phyloP scores from a whole-genome alignment of 306 rosid genomes.

The Albizia julibrissin region DNA sequence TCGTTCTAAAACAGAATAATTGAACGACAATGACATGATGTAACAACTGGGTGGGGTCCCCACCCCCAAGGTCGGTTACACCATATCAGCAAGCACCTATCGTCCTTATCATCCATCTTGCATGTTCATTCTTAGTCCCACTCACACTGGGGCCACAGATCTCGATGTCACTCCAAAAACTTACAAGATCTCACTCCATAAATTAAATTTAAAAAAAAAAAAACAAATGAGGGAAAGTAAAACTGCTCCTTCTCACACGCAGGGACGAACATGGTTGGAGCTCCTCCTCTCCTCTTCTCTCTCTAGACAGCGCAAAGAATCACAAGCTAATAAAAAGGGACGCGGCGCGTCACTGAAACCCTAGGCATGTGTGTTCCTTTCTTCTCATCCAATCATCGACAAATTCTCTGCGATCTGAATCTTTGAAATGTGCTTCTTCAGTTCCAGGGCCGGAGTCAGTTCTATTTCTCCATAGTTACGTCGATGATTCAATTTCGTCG shows the following conservation, averaged over 20 bases:
- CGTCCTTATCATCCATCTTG: neutral
- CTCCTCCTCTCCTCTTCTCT: slow-evolving; percentile 33
- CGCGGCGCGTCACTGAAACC: slow-evolving; percentile 51
- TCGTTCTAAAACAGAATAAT: neutral
- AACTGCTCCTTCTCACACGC: slow-evolving; percentile 22
- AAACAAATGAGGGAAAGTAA: neutral
- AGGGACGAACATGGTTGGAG: slow-evolving; percentile 63
- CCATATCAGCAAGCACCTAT: slow-evolving; percentile 3
- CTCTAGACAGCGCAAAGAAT: slow-evolving; percentile 31
- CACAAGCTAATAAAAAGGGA: neutral
- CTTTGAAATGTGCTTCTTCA: slow-evolving; percentile 56
- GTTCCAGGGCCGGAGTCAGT: slow-evolving; percentile 24
- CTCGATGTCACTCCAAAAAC: slow-evolving; percentile 6
- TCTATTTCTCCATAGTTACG: slow-evolving; percentile 29
- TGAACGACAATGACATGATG: neutral
- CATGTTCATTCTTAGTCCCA: slow-evolving; percentile 11
- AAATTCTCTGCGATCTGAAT: slow-evolving; percentile 49
- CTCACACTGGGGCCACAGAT: slow-evolving; percentile 23
- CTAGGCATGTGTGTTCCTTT: slow-evolving; percentile 41
- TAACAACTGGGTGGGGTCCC: neutral
- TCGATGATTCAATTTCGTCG: slow-evolving; percentile 79
- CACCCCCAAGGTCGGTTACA: neutral
- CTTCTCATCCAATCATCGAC: slow-evolving; percentile 56
- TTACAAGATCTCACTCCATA: neutral
- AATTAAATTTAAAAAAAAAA: neutral